Percentiles rank a stretch among this genome's conserved stretches.
phyloP scores from a whole-genome alignment of 805 yeast species.

The Kodamaea lidongshanica region DNA sequence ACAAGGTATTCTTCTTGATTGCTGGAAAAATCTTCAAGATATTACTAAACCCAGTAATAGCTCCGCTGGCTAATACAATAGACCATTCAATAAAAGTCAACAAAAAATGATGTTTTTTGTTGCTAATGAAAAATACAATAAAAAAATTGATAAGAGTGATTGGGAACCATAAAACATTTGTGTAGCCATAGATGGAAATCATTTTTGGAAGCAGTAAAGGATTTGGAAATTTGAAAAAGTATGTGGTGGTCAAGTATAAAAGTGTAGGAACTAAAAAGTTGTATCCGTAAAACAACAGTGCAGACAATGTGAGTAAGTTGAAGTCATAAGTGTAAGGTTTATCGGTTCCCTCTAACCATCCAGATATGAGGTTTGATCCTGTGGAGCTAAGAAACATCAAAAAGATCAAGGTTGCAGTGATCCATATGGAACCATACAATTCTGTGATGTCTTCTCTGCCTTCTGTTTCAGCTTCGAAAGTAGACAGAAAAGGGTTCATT shows the following conservation, averaged over 20 bases:
- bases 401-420: conserved; percentile 74
- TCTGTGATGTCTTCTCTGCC: conserved; percentile 46
- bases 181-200: conserved; percentile 77
- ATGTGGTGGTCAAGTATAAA: conserved; percentile 48
- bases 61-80: conserved; percentile 53
- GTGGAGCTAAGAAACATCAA: conserved; percentile 72
- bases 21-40: conserved; percentile 40
- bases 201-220: conserved; percentile 50
- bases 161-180: conserved; percentile 82
- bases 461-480: conserved; percentile 17
- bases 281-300: conserved; percentile 71
- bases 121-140: conserved; percentile 46
- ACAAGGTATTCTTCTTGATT: conserved; percentile 29
- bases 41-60: conserved; percentile 54
- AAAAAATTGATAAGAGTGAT: conserved; percentile 57
- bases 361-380: conserved; percentile 57
- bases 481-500: conserved; percentile 45
- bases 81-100: conserved; percentile 57
- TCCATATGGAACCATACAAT: conserved; percentile 87
- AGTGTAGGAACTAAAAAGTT: conserved; percentile 57
- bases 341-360: conserved; percentile 35
- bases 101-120: conserved; percentile 25
- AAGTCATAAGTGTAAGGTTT: conserved; percentile 57
- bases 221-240: conserved; percentile 46
- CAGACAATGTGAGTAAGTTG: conserved; percentile 58